Evolutionary conservation across 1,284 basidiomycete species (phyloP).

Genomic region (Prillingera fragicola): DNA sequence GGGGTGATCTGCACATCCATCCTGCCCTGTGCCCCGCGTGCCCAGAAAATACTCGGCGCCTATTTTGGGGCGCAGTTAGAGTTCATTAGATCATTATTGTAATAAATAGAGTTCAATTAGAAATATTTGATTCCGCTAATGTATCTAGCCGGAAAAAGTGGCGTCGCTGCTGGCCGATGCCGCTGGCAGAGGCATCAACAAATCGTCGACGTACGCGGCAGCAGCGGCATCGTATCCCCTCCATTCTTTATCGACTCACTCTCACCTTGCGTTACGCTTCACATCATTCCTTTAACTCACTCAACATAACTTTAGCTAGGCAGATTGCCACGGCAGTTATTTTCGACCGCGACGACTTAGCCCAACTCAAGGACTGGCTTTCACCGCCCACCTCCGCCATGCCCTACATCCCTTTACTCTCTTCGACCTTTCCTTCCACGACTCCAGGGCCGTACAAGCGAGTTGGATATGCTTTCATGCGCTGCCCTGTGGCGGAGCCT

Average conservation of each 20-base stretch:
- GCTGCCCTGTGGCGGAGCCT: background rate
- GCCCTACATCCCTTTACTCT: conserved; percentile 4
- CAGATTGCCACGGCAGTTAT: background rate
- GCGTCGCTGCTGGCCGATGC: no score
- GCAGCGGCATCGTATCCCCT: background rate
- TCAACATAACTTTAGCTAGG: background rate
- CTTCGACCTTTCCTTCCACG: background rate
- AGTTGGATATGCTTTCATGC: conserved; percentile 1
- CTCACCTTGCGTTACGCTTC: background rate
- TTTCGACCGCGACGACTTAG: background rate
- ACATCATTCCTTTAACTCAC: background rate
- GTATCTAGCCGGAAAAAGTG: no score
- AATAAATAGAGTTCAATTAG: no score
- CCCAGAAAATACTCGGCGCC: no score
- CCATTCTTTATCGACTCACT: background rate
- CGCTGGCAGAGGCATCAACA: no score
- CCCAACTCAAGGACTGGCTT: background rate
- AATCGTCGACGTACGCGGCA: background rate
- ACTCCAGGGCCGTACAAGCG: conserved; percentile 3
- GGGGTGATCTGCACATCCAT: no score
- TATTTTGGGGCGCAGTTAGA: no score
- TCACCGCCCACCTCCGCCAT: background rate
- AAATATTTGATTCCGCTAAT: no score
- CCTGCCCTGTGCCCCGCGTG: no score
- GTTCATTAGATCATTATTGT: no score